These are phyloP conservation scores for Wickerhamiella alocasiicola DNA, from an alignment of 805 yeast genomes.

Conservation along the genomic window DNA sequence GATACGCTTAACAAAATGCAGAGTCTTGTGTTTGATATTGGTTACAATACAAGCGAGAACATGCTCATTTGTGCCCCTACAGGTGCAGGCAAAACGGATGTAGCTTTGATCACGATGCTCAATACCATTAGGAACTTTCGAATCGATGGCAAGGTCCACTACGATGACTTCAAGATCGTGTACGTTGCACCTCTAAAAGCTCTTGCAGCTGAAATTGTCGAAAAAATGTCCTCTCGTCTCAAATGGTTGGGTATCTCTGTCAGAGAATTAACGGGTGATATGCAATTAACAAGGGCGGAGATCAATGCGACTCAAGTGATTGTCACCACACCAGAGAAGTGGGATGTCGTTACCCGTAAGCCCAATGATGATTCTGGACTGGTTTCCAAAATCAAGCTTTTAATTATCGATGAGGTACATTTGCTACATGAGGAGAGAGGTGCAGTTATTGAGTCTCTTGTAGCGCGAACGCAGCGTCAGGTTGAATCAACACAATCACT, in stretches of 20 bases:
- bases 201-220: conserved; percentile 91
- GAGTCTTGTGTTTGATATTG: conserved; percentile 80
- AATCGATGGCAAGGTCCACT: conserved; percentile 51
- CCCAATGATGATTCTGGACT: conserved; percentile 79
- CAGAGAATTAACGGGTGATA: conserved; percentile 85
- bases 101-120: conserved; percentile 68
- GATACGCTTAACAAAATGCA: conserved; percentile 74
- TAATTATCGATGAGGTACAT: conserved; percentile 95
- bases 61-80: conserved; percentile 97
- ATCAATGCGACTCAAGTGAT: conserved; percentile 72
- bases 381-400: conserved; percentile 67
- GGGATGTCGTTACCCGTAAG: conserved; percentile 96
- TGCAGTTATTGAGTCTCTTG: conserved; percentile 88
- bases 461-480: conserved; percentile 86
- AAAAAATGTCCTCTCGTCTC: conserved; percentile 65
- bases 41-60: conserved; percentile 84
- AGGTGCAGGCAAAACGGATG: conserved; percentile 96
- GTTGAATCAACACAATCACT: conserved; percentile 89
- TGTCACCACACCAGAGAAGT: conserved; percentile 91
- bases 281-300: conserved; percentile 77
- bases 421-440: conserved; percentile 97
- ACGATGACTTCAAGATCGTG: conserved; percentile 77
- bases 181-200: conserved; percentile 93
- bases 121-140: conserved; percentile 61
- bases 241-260: conserved; percentile 80